Conservation (phyloP, 768 basidiomycete genomes). For the Mycena latifolia region DNA sequence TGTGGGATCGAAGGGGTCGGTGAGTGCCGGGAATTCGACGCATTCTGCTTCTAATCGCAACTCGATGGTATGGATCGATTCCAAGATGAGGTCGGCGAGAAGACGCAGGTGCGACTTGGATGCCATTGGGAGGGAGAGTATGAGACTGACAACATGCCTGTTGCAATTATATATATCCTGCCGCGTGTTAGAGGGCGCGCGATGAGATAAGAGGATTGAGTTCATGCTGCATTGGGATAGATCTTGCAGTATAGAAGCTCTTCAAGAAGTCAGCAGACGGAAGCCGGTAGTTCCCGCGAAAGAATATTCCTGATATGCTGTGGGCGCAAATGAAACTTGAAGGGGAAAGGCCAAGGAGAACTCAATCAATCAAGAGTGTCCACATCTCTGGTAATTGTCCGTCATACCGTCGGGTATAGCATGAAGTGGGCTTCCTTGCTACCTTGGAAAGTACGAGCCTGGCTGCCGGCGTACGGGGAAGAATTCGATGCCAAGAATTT, state of each 20-base stretch:
- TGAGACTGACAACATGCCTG: not conserved
- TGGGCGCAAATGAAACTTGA: not conserved
- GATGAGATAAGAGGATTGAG: conserved; percentile 5
- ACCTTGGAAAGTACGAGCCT: not conserved
- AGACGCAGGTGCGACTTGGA: conserved; percentile 20
- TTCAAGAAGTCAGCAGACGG: not conserved
- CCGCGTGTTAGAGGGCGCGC: conserved; percentile 1
- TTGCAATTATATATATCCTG: not conserved
- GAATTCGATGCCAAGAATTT: not conserved
- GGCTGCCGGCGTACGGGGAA: not conserved
- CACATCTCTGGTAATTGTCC: not conserved
- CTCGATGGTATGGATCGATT: conserved; percentile 17
- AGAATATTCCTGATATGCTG: too few relatives aligned
- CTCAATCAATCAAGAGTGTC: not conserved
- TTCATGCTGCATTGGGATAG: not conserved
- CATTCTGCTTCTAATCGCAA: conserved; percentile 7
- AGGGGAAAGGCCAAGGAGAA: not conserved
- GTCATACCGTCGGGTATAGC: not conserved
- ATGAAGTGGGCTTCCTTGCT: not conserved
- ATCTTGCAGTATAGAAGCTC: not conserved
- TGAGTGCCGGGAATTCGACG: conserved; percentile 13
- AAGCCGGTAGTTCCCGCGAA: not conserved
- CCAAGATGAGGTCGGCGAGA: conserved; percentile 23
- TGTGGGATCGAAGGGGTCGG: not conserved
- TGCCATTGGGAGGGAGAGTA: conserved; percentile 1